A percentile compares a stretch with the other conserved stretches of the same genome.
phyloP scores from a whole-genome alignment of 257 asterid genomes.

The Solanum sitiens region DNA sequence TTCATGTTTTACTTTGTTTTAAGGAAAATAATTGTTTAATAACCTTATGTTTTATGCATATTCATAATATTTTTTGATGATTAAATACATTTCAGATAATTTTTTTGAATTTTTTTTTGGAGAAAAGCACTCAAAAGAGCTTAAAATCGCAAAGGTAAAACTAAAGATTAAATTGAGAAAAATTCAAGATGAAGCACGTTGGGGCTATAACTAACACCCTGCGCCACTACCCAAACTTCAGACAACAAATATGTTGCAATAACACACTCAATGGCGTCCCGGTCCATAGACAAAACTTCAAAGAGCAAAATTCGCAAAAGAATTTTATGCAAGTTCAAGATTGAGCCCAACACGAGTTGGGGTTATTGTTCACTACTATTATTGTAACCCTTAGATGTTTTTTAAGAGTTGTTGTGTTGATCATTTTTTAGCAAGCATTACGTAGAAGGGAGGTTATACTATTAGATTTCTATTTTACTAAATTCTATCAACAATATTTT shows the following conservation, averaged over 20 bases:
- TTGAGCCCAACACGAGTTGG: neutral
- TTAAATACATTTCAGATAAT: neutral
- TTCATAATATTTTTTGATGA: neutral
- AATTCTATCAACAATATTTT: neutral
- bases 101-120: neutral
- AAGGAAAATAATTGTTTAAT: neutral
- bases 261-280: neutral
- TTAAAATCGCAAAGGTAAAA: neutral
- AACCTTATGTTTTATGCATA: neutral
- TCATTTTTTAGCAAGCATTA: neutral
- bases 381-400: neutral
- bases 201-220: too few relatives aligned
- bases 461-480: too few relatives aligned
- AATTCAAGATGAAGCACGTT: neutral
- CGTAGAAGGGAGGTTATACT: neutral
- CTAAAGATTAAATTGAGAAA: neutral
- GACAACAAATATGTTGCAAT: neutral
- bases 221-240: neutral
- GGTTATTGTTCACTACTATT: neutral
- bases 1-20: too few relatives aligned
- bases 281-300: neutral
- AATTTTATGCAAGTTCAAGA: neutral
- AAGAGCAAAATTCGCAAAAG: neutral
- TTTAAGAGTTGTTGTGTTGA: neutral
- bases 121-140: neutral